Evolutionary conservation across 306 rosid genomes (phyloP).

Genomic region (Vicia sativa): DNA sequence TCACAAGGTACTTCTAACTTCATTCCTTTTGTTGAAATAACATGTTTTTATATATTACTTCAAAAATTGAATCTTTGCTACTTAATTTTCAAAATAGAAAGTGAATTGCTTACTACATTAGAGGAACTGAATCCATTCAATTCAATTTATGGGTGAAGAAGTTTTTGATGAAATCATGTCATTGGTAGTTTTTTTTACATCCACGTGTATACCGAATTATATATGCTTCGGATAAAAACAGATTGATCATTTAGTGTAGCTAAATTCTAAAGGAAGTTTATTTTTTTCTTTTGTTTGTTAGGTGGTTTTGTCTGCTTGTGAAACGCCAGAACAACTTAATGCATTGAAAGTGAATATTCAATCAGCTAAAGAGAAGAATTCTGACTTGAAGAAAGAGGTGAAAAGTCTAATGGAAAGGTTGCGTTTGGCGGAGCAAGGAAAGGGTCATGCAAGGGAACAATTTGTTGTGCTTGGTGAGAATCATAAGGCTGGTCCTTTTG

Average conservation of each 20-base stretch:
- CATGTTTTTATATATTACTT: background rate
- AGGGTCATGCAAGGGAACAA: slow-evolving; percentile 69
- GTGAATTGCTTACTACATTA: no score
- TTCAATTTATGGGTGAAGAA: background rate
- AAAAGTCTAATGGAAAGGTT: slow-evolving; percentile 57
- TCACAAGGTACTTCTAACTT: slow-evolving; percentile 50
- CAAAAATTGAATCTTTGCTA: background rate
- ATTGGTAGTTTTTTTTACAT: background rate
- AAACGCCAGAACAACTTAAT: slow-evolving; percentile 52
- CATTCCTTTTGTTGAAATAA: background rate
- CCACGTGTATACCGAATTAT: background rate
- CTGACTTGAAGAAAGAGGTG: slow-evolving; percentile 55
- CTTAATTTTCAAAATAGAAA: no score
- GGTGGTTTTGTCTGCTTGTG: slow-evolving; percentile 58
- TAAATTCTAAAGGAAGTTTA: background rate
- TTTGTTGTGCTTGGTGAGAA: slow-evolving; percentile 61
- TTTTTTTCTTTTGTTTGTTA: slow-evolving; percentile 22
- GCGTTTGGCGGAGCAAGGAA: slow-evolving; percentile 68
- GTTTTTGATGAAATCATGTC: background rate
- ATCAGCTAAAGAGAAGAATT: slow-evolving; percentile 54
- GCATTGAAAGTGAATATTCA: slow-evolving; percentile 54
- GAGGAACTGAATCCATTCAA: background rate
- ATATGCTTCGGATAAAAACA: background rate
- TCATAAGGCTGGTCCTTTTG: slow-evolving; percentile 82
- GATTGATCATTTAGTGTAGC: background rate